Evolutionary conservation across 2,329 filamentous ascomycete species (phyloP), one percentile per base, ranked within the genome.

Genomic region (Onygenales sp.): DNA sequence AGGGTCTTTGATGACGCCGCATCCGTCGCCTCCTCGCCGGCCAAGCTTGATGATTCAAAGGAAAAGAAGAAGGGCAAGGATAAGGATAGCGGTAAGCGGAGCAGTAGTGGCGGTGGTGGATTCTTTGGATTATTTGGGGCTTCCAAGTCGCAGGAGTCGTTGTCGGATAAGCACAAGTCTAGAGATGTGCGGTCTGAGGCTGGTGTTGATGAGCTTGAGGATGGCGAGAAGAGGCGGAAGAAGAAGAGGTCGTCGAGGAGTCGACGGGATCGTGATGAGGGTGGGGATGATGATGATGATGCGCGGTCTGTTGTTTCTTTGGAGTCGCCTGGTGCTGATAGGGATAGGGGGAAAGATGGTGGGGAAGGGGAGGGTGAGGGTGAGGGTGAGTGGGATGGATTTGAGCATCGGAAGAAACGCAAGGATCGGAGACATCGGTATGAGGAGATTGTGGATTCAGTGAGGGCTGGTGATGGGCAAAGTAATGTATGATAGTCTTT

Each of bases 231-330:
- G 52, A 73, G 69, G 55, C 72, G 71, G 43, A 74, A 71, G 56
- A 71, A 71, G 58, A 75, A 76, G 61, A 74, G 69, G 64, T 60
- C 69, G 62, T 63, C 69, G 52, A 60, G 71, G 64, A 61, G 70
- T 43, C 60, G 61, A 55, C 35, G 17, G 35, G 47, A 49, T 11
- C 17, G 35, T 4, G 47, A 14, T 49, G 47, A 49, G 47, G 21
- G 21, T 57, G 58, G n/a, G n/a, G n/a, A 66, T 55, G 59, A 70
- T 49, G 69, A 72, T 54, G 72, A 73, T 47, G 67, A 69, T 51
- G 66, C 59, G 5, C 21, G 5, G 21, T 27, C 21, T 27, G 21
- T 27, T 27, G 21, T 27, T 27, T 27, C 21, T 27, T 27, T 27
- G 21, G 21, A 27, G 21, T 27, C 21, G 21, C 21, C 21, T 17